A percentile compares a stretch with the other conserved stretches of the same genome.
phyloP scores from a whole-genome alignment of 75 land plant species.

The Pinus albicaulis region DNA sequence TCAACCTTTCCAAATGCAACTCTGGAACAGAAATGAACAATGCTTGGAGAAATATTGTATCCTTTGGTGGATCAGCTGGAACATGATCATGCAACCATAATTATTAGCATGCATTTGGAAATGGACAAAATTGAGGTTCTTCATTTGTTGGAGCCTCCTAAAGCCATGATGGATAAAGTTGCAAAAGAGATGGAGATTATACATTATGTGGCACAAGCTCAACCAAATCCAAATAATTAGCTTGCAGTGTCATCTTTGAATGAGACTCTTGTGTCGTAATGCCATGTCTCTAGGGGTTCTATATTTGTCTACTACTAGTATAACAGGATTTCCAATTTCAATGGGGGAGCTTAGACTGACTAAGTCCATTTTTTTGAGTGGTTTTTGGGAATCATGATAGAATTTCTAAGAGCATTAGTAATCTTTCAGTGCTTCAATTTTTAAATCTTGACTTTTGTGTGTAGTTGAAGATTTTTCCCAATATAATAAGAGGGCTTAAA shows the following conservation, averaged over 20 bases:
- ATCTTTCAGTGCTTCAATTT: too few relatives aligned
- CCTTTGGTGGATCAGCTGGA: conserved; percentile 87
- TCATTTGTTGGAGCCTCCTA: conserved; percentile 91
- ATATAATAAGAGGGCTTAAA: too few relatives aligned
- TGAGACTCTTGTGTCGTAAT: conserved; percentile 26
- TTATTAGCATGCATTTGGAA: conserved; percentile 96
- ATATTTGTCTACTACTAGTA: too few relatives aligned
- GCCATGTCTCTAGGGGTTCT: too few relatives aligned
- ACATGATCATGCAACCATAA: conserved; percentile 92
- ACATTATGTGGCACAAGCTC: conserved; percentile 52
- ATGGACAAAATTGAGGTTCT: conserved; percentile 97
- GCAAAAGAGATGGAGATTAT: conserved; percentile 95
- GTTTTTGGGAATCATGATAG: too few relatives aligned
- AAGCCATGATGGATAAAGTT: conserved; percentile 84
- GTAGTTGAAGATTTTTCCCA: too few relatives aligned
- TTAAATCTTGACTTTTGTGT: too few relatives aligned
- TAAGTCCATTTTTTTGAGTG: too few relatives aligned
- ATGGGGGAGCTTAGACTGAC: too few relatives aligned
- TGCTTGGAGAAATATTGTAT: conserved; percentile 88
- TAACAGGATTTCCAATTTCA: too few relatives aligned
- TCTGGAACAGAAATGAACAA: conserved; percentile 87
- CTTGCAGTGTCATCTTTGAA: conserved; percentile 52
- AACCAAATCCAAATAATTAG: conserved; percentile 44
- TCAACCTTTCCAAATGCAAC: conserved; percentile 91
- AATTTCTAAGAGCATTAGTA: too few relatives aligned